Conservation (phyloP, 2,329 filamentous ascomycete genomes). For the Cryphonectria parasitica region DNA sequence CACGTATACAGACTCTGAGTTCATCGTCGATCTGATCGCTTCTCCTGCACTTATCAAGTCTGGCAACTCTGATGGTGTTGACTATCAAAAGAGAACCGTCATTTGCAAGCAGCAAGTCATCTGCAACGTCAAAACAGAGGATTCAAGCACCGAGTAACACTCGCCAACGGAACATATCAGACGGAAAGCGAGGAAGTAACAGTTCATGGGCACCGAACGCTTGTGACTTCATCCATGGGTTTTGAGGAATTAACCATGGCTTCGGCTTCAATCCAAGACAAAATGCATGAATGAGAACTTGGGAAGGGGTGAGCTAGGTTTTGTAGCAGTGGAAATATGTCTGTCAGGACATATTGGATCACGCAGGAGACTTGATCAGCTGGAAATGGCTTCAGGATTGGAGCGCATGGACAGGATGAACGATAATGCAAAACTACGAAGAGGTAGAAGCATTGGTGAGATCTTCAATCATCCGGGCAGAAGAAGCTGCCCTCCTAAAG, state of each 20-base stretch:
- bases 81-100: background rate
- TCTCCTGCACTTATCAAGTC: background rate
- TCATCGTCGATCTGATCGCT: background rate
- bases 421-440: background rate
- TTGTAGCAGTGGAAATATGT: too few species aligned
- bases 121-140: background rate
- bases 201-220: background rate
- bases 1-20: background rate
- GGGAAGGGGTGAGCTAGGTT: too few species aligned
- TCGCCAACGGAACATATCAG: background rate
- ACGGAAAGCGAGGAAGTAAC: background rate
- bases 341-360: too few species aligned
- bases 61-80: background rate
- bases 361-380: too few species aligned
- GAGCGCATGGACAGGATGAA: too few species aligned
- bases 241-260: too few species aligned
- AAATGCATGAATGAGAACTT: too few species aligned
- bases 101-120: background rate
- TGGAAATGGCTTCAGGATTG: too few species aligned
- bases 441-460: background rate
- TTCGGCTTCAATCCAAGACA: too few species aligned
- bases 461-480: background rate
- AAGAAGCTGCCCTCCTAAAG: background rate
- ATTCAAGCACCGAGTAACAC: background rate
- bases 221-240: background rate